Evolutionary conservation across 2,329 filamentous ascomycete species (phyloP).

Genomic region (Bipolaris victoriae): DNA sequence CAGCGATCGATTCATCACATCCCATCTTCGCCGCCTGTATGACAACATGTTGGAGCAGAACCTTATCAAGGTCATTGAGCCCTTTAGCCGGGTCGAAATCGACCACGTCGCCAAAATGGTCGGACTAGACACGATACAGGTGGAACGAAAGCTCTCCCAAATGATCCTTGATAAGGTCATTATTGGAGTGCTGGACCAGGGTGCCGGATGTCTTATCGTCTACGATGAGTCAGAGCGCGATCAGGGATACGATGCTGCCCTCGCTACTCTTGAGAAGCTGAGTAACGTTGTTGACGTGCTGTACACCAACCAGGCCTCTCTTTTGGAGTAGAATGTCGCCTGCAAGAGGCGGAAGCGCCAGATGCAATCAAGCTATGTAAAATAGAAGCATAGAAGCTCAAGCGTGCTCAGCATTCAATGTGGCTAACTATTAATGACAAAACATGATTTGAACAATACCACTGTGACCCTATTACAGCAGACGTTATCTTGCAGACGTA

Average conservation of each 20-base stretch:
- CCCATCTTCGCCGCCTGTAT: slow-evolving; percentile 93
- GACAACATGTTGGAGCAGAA: slow-evolving; percentile 99
- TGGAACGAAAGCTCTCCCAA: slow-evolving; percentile 97
- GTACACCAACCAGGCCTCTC: slow-evolving; percentile 95
- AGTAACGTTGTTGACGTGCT: slow-evolving; percentile 96
- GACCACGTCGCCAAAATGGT: slow-evolving; percentile 98
- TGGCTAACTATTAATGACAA: slow-evolving; percentile 26
- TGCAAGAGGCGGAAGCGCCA: neutral
- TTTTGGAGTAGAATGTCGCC: slow-evolving; percentile 73
- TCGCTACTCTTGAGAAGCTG: slow-evolving; percentile 95
- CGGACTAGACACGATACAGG: slow-evolving; percentile 91
- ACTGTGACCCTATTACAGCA: too few relatives aligned
- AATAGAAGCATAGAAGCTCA: slow-evolving; percentile 40
- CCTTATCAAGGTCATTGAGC: slow-evolving; percentile 99
- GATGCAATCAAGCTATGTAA: slow-evolving; percentile 31
- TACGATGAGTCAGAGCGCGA: slow-evolving; percentile 95
- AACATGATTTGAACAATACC: slow-evolving; percentile 10
- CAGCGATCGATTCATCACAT: slow-evolving; percentile 93
- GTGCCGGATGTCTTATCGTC: slow-evolving; percentile 95
- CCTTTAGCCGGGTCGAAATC: slow-evolving; percentile 96
- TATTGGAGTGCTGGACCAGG: slow-evolving; percentile 95
- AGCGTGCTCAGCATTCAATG: slow-evolving; percentile 19
- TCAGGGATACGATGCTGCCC: slow-evolving; percentile 89
- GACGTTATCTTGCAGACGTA: too few relatives aligned
- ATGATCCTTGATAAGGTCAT: slow-evolving; percentile 99